phyloP scores from a whole-genome alignment of 2,329 filamentous ascomycete genomes.

The Penicillium sp. region DNA sequence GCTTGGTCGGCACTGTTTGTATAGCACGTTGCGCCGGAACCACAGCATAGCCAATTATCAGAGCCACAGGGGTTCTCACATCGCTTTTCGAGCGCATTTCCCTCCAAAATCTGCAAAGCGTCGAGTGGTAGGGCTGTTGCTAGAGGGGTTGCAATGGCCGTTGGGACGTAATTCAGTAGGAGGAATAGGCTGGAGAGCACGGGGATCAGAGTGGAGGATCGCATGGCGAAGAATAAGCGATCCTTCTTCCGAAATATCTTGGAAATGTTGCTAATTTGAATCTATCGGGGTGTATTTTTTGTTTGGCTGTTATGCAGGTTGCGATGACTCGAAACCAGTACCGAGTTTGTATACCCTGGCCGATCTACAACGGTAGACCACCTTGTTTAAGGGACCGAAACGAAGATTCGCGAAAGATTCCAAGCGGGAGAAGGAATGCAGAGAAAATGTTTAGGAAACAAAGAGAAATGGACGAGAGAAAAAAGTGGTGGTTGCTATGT shows the following conservation, averaged over 20 bases:
- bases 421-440: conserved; percentile 16
- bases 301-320: not conserved
- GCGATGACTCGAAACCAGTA: conserved; percentile 4
- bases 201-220: conserved; percentile 25
- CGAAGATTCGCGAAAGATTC: conserved; percentile 5
- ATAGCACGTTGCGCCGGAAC: conserved; percentile 46
- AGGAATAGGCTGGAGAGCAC: conserved; percentile 30
- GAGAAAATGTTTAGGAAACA: conserved; percentile 7
- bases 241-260: not conserved
- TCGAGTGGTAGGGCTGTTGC: conserved; percentile 11
- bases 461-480: conserved; percentile 10
- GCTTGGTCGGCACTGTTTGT: conserved; percentile 52
- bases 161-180: conserved; percentile 21
- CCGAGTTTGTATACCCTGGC: conserved; percentile 10
- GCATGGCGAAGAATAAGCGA: conserved; percentile 28
- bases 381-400: not conserved
- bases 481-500: conserved; percentile 13
- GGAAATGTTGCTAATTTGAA: not conserved
- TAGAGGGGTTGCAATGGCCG: conserved; percentile 33
- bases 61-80: conserved; percentile 56
- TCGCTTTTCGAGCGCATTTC: conserved; percentile 29
- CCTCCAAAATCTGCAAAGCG: conserved; percentile 1
- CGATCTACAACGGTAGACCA: conserved; percentile 13
- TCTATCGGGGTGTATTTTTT: conserved; percentile 8
- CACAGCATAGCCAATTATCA: conserved; percentile 52